Base-by-base conservation (phyloP, 2,329 filamentous ascomycete genomes). In the Capronia americana region DNA sequence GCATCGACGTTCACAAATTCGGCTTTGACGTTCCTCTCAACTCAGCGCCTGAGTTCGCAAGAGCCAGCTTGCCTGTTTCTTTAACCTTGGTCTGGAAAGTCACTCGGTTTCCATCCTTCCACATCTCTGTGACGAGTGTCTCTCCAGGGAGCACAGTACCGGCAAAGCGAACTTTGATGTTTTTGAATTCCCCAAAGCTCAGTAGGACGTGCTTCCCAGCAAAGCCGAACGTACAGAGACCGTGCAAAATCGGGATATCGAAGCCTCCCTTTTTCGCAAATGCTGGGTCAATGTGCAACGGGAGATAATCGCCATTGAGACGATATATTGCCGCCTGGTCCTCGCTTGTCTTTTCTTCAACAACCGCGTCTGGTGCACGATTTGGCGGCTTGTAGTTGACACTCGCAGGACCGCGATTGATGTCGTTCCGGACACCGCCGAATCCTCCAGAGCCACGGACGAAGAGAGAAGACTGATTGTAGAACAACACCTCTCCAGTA, bases 211-310 rank as follows among this genome's bases (percentile, higher is more conserved):
- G 92, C 85, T 97, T 97, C 70, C 90, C 92, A 12, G 92, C 89
- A 70, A 98, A 87, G 73, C 95, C 95, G 75, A 99, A 93, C 77
- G 89, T 94, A 86, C 93, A 97, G 46, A 98, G 87, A 12, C 95
- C 95, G 83, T 98, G 95, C 60, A 98, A 84, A 77, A 99, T 98
- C 10, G 95, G 95, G 30, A 84, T 87, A 80, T 94, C 90, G 87
- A 98, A 98, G 67, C 95, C 95, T 65, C 94, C 94, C 73, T 96
- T 89, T 83, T 93, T 94, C 81, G 92, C 92, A 80, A 98, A 98
- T 53, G 87, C 86, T 0, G 95, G 94, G 79, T 98, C 95, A 68
- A 99, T 90, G 82, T 99, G 95, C 2, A 99, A 88, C 8, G 95
- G 94, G 83, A 98, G 97, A 77, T 94, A 90, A 80, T 99, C 95